Evolutionary conservation across 345 rosid genomes (phyloP).

Genomic region (Gossypium mustelinum): DNA sequence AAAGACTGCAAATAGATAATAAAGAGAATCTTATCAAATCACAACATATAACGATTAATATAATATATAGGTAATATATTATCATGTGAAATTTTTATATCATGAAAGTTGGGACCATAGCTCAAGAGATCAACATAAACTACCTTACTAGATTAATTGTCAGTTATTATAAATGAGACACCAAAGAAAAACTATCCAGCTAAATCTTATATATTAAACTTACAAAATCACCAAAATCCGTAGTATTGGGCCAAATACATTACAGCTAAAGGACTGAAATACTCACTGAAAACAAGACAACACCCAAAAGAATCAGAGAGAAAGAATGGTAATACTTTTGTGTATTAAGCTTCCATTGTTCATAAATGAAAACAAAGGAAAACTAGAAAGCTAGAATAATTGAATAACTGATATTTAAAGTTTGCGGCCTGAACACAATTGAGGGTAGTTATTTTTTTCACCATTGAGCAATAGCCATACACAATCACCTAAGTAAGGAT

Average conservation of each 20-base stretch:
- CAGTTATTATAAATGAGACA: background rate
- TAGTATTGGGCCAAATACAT: background rate
- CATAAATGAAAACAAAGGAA: background rate
- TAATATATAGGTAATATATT: background rate
- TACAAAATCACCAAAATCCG: background rate
- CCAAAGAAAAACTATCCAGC: background rate
- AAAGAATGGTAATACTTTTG: background rate
- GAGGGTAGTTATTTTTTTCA: background rate
- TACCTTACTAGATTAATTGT: background rate
- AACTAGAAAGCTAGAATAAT: background rate
- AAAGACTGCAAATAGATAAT: constrained; percentile 44
- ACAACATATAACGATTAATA: background rate
- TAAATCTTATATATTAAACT: background rate
- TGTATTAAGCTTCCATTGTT: background rate
- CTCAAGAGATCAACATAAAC: background rate
- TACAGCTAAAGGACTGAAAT: background rate
- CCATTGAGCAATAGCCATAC: background rate
- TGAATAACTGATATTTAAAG: background rate
- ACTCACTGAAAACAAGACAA: background rate
- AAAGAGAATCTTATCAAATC: background rate
- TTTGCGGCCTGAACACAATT: background rate
- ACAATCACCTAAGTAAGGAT: background rate
- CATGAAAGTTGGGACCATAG: background rate
- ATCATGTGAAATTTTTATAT: background rate
- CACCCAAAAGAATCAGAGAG: background rate